These are phyloP conservation scores for Scheffersomyces quercinus DNA, from an alignment of 1,139 yeast species.

Conservation along the genomic window DNA sequence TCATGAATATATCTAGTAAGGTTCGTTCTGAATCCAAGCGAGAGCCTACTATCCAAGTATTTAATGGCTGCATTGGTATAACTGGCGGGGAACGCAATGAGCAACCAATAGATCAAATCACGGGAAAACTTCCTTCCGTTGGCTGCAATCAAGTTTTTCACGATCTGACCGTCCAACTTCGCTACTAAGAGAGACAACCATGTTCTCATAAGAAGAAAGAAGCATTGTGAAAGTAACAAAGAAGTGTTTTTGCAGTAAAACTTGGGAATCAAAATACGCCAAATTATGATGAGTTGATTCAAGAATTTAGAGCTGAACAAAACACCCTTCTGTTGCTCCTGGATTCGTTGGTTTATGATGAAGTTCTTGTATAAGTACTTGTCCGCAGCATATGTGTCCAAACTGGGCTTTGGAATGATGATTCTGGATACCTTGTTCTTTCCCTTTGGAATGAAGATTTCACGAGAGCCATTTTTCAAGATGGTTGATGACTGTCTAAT, in stretches of 20 bases:
- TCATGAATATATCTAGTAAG: slow-evolving; percentile 88
- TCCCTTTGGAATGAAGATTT: slow-evolving; percentile 55
- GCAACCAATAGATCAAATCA: slow-evolving; percentile 82
- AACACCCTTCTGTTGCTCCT: slow-evolving; percentile 25
- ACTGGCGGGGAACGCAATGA: slow-evolving; percentile 90
- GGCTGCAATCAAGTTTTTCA: slow-evolving; percentile 83
- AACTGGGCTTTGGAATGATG: slow-evolving; percentile 57
- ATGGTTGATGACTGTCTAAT: slow-evolving; percentile 45
- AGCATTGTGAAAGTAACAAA: slow-evolving; percentile 68
- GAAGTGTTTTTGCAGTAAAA: slow-evolving; percentile 68
- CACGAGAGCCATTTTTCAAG: slow-evolving; percentile 56
- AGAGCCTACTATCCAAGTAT: slow-evolving; percentile 72
- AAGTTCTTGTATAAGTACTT: slow-evolving; percentile 60
- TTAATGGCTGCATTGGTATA: slow-evolving; percentile 91
- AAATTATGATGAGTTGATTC: slow-evolving; percentile 71
- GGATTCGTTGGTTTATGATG: slow-evolving; percentile 37
- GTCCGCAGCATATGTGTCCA: slow-evolving; percentile 68
- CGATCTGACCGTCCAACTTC: slow-evolving; percentile 88
- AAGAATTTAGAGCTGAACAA: slow-evolving; percentile 67
- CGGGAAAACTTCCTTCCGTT: slow-evolving; percentile 73
- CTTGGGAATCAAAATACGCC: slow-evolving; percentile 81
- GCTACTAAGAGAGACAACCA: slow-evolving; percentile 87
- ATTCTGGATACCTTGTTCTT: slow-evolving; percentile 45
- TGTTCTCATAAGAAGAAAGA: slow-evolving; percentile 77
- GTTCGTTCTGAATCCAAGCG: slow-evolving; percentile 83